Conservation (phyloP, 2,329 filamentous ascomycete genomes). For the Pyrenophora tritici-repentis region DNA sequence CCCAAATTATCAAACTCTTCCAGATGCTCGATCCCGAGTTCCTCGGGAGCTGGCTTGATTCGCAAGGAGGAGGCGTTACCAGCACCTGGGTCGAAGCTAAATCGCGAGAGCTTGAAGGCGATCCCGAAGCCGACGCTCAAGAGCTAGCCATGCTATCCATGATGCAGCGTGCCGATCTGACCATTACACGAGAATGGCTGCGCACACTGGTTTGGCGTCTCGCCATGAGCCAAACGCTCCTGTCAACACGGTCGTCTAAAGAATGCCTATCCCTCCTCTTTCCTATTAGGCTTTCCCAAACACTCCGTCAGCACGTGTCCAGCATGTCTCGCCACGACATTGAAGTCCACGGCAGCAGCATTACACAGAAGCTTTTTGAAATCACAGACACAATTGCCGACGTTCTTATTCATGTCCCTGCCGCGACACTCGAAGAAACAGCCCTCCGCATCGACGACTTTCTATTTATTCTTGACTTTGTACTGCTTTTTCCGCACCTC, state of each 20-base stretch:
- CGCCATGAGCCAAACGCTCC: constrained; percentile 54
- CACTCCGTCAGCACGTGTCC: constrained; percentile 51
- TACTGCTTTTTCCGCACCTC: constrained; percentile 57
- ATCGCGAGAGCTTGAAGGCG: constrained; percentile 50
- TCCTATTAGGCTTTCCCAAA: constrained; percentile 52
- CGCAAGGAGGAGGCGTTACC: constrained; percentile 44
- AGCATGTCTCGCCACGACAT: constrained; percentile 54
- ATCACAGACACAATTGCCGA: constrained; percentile 65
- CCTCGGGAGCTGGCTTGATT: constrained; percentile 52
- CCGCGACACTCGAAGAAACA: constrained; percentile 54
- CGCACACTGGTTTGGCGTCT: constrained; percentile 57
- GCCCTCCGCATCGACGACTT: constrained; percentile 59
- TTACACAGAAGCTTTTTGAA: constrained; percentile 65
- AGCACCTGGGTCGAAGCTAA: constrained; percentile 54
- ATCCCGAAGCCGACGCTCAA: constrained; percentile 44
- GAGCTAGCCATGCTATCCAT: constrained; percentile 48
- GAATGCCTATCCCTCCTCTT: constrained; percentile 52
- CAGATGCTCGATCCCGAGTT: constrained; percentile 53
- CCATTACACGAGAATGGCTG: constrained; percentile 57
- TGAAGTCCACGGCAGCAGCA: constrained; percentile 61
- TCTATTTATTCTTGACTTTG: constrained; percentile 57
- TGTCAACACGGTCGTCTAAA: constrained; percentile 48
- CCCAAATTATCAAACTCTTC: constrained; percentile 53
- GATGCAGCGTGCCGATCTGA: constrained; percentile 57
- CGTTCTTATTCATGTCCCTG: constrained; percentile 59